Evolutionary conservation across 352 stramenopile genomes (phyloP).

Genomic region (Phytophthora parvispora): DNA sequence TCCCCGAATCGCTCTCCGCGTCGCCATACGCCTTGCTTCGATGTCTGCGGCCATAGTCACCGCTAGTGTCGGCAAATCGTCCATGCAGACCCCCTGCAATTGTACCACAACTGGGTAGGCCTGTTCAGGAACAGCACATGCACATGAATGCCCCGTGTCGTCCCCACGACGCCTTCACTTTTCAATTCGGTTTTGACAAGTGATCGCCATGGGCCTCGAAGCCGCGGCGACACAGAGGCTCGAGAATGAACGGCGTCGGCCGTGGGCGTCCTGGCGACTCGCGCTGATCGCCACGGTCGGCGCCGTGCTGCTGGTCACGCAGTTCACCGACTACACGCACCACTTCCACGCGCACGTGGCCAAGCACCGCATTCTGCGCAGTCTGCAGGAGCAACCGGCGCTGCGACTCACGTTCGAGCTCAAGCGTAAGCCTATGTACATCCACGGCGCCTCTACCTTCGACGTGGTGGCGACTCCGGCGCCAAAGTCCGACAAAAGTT

Average conservation of each 20-base stretch:
- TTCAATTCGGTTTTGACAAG: slow-evolving; percentile 21
- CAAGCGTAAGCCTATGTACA: slow-evolving; percentile 53
- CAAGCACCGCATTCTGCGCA: slow-evolving; percentile 52
- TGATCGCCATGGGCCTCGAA: slow-evolving; percentile 16
- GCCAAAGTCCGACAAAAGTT: slow-evolving; percentile 14
- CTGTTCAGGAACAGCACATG: no score
- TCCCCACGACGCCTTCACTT: slow-evolving; percentile 21
- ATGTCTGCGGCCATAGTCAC: slow-evolving; percentile 17
- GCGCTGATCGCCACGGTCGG: slow-evolving; percentile 6
- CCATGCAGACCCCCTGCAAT: not conserved
- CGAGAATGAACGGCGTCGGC: slow-evolving; percentile 3
- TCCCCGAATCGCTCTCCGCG: slow-evolving; percentile 33
- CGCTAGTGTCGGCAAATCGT: slow-evolving; percentile 28
- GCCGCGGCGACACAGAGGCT: slow-evolving; percentile 6
- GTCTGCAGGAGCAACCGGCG: slow-evolving; percentile 42
- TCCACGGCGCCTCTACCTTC: slow-evolving; percentile 44
- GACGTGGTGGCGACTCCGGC: slow-evolving; percentile 45
- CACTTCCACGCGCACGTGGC: slow-evolving; percentile 51
- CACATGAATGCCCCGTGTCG: not conserved
- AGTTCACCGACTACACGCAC: slow-evolving; percentile 32
- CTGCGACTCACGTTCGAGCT: slow-evolving; percentile 48
- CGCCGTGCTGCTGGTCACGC: slow-evolving; percentile 23
- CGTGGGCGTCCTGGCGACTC: slow-evolving; percentile 30
- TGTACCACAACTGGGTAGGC: slow-evolving; percentile 18
- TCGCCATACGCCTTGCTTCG: slow-evolving; percentile 11